phyloP scores from a whole-genome alignment of 1,284 basidiomycete genomes.

The Farysia itapuensis region DNA sequence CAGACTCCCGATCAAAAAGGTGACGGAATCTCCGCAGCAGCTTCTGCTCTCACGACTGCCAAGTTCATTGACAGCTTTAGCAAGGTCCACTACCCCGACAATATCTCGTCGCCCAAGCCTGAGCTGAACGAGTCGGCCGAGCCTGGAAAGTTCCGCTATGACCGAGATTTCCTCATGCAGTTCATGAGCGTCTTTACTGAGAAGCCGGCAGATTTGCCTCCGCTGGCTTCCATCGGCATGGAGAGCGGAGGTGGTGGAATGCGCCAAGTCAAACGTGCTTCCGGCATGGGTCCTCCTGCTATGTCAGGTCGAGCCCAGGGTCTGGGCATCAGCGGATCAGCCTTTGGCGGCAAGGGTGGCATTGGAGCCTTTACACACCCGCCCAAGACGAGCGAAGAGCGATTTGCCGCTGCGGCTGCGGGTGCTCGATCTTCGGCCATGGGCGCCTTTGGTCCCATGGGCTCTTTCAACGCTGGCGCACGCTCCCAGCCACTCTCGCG shows the following conservation, averaged over 20 bases:
- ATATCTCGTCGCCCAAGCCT: constrained; percentile 77
- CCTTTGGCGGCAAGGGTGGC: constrained; percentile 49
- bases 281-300: constrained; percentile 50
- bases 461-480: constrained; percentile 51
- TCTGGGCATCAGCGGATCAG: constrained; percentile 47
- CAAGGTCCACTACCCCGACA: constrained; percentile 78
- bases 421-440: constrained; percentile 31
- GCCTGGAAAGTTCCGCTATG: constrained; percentile 93
- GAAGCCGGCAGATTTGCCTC: constrained; percentile 85
- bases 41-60: constrained; percentile 43
- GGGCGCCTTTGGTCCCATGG: constrained; percentile 55
- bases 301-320: constrained; percentile 44
- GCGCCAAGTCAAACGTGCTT: constrained; percentile 43
- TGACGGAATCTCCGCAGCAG: constrained; percentile 39
- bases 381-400: constrained; percentile 57
- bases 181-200: constrained; percentile 95
- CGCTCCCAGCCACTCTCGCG: constrained; percentile 56
- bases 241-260: constrained; percentile 47
- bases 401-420: constrained; percentile 54
- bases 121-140: constrained; percentile 80
- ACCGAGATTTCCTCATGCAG: constrained; percentile 94
- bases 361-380: constrained; percentile 51
- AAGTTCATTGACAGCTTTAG: constrained; percentile 75
- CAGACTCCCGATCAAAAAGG: constrained; percentile 1
- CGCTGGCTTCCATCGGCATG: constrained; percentile 84